Conservation (phyloP, 2,329 filamentous ascomycete species). For the Nemania sp. region DNA sequence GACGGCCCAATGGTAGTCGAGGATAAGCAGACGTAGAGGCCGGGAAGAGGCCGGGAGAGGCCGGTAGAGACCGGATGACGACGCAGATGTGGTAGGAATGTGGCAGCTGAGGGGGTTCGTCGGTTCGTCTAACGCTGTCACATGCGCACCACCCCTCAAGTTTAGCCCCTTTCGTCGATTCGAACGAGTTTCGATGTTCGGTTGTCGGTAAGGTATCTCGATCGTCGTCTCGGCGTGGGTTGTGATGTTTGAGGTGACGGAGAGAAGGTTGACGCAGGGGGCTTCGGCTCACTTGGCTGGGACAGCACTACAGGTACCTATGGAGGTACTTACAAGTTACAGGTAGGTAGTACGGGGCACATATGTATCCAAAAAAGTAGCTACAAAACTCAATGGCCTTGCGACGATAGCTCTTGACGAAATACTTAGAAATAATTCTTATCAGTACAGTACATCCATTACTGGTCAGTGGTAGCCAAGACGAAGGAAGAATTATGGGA, state of each 20-base stretch:
- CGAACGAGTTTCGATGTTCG: conserved; percentile 2
- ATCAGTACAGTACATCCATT: too few species aligned
- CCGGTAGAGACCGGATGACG: conserved; percentile 11
- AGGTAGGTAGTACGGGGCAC: too few species aligned
- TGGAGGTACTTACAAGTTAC: too few species aligned
- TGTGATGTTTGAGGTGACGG: too few species aligned
- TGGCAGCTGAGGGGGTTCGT: conserved; percentile 32
- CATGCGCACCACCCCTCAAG: conserved; percentile 32
- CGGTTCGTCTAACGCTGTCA: conserved; percentile 29
- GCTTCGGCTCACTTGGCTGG: conserved; percentile 11
- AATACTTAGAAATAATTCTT: too few species aligned
- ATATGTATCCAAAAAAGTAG: too few species aligned
- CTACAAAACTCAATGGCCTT: too few species aligned
- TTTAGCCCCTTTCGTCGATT: conserved; percentile 27
- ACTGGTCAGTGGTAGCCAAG: too few species aligned
- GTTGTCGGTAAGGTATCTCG: conserved; percentile 6
- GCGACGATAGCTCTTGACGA: too few species aligned
- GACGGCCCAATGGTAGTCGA: conserved; percentile 36
- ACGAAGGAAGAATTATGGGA: too few species aligned
- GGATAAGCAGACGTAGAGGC: neutral
- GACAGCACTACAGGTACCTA: neutral
- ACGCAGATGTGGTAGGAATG: conserved; percentile 20
- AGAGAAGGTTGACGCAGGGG: conserved; percentile 2
- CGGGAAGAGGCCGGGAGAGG: neutral
- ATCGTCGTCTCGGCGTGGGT: conserved; percentile 3